Evolutionary conservation across 139 green algal genomes (phyloP), one percentile per base, ranked within the genome.

Genomic region (Tetradesmus obliquus): DNA sequence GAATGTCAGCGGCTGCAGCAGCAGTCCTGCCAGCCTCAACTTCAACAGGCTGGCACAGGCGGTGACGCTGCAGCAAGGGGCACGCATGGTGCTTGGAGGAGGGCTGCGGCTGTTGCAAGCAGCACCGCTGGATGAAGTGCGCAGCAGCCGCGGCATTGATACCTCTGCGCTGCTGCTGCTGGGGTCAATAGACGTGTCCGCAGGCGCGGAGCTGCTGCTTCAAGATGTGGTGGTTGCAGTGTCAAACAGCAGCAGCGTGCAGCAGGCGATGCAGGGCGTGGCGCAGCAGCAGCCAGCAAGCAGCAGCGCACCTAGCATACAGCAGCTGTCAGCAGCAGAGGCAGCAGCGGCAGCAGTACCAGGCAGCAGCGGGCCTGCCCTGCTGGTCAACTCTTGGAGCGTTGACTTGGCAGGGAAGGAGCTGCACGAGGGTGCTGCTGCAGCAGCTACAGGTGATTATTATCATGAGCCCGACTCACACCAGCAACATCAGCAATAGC

Each of bases 131-230:
- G 76, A 55, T 69, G 12, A 66, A 13, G 9, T 32, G 10, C 54
- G 69, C 66, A 83, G 12, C 86, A 57, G 69, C 13, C 20, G 7
- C 69, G 71, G 86, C 53, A 71, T 2, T 12, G 55, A 17, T n/a
- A 76, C 51, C 5, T 9, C 19, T 24, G 71, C 19, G 1, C 53
- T 90, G 86, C 20, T 90, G 86, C 19, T 84, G 5, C 86, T 90
- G 24, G 86, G 86, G 19, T 90, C 86, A 10, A 13, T 90, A 24
- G 86, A 90, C 13, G 32, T 83, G 2, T 84, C 71, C 3, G 22
- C 6, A 13, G 86, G 86, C 51, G 86, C 53, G 3, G 15, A 71
- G 71, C 71, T 90, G 69, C 2, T 83, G 3, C 71, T 90, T 20
- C 71, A 90, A 19, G 22, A 90, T 32, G 71, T 84, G 1, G 13